Percentiles rank a stretch among this genome's conserved stretches.
These are phyloP conservation scores for Calonectria crousiana DNA, from an alignment of 2,329 filamentous ascomycete genomes.

Conservation along the genomic window DNA sequence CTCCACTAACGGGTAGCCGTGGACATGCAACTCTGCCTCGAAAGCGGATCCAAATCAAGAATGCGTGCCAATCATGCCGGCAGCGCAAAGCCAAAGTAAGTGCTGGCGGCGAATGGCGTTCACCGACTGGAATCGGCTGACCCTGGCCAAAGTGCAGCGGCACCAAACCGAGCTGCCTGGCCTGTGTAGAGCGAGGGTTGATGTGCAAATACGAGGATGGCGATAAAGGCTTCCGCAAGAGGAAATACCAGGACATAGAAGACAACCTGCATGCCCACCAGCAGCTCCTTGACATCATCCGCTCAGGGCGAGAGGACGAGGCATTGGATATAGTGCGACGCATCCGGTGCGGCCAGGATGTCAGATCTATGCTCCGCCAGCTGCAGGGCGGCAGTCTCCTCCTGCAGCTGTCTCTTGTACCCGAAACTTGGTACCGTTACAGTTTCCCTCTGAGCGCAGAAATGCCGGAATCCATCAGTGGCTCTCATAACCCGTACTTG, in stretches of 20 bases:
- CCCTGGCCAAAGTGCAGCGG: neutral
- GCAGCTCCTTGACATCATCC: neutral
- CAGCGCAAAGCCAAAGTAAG: neutral
- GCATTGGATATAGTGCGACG: neutral
- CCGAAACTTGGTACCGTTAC: neutral
- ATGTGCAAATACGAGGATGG: neutral
- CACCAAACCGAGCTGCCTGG: neutral
- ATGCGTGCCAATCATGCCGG: neutral
- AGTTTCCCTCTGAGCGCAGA: neutral
- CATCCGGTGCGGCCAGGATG: neutral
- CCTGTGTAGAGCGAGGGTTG: neutral
- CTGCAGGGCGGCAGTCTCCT: neutral
- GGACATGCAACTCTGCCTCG: neutral
- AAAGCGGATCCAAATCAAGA: neutral
- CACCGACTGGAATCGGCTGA: neutral
- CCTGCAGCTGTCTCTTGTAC: neutral
- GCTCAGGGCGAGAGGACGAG: neutral
- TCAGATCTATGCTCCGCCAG: neutral
- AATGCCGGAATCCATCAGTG: neutral
- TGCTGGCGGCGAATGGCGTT: neutral
- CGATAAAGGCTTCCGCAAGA: neutral
- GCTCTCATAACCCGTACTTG: neutral
- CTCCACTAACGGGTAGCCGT: fast-evolving
- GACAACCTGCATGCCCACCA: neutral
- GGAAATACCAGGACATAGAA: neutral